A percentile compares a stretch with the other conserved stretches of the same genome.
Conservation (phyloP, 805 yeast genomes). For the Metschnikowia amazonensis region DNA sequence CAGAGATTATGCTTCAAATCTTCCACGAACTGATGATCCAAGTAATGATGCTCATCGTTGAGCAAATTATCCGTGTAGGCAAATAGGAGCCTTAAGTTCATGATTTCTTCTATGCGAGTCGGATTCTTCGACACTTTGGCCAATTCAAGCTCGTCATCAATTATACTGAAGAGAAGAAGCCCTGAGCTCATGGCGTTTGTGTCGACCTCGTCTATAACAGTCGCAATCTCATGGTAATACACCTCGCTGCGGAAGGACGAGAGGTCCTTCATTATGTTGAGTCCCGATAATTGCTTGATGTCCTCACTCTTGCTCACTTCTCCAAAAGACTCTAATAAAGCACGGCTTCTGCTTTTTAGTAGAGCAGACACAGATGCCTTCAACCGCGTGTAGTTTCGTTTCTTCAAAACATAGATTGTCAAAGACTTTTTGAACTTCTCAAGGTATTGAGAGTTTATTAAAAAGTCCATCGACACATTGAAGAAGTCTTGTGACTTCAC, state of each 20-base stretch:
- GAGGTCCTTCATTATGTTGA: constrained; percentile 22
- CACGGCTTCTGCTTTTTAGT: constrained; percentile 33
- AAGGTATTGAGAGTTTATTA: constrained; percentile 38
- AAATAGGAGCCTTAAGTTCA: constrained; percentile 61
- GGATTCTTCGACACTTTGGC: constrained; percentile 42
- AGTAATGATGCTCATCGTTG: constrained; percentile 38
- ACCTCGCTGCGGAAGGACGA: constrained; percentile 29
- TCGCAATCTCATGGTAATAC: constrained; percentile 25
- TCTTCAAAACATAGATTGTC: constrained; percentile 51
- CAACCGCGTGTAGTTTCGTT: constrained; percentile 38
- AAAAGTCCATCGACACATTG: constrained; percentile 46
- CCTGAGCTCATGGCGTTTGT: constrained; percentile 25
- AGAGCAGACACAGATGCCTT: constrained; percentile 31
- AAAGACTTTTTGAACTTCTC: constrained; percentile 41
- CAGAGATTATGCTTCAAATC: constrained; percentile 45
- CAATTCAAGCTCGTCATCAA: constrained; percentile 57
- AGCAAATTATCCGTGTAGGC: constrained; percentile 50
- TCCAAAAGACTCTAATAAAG: constrained; percentile 23
- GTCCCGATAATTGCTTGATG: constrained; percentile 23
- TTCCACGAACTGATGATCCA: constrained; percentile 52
- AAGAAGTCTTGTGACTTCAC: constrained; percentile 50
- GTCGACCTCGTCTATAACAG: constrained; percentile 15
- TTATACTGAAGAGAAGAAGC: constrained; percentile 41
- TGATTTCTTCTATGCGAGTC: constrained; percentile 47
- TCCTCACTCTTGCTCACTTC: constrained; percentile 25